Conservation (phyloP, 2,329 filamentous ascomycete species). For the Hysterium pulicare region DNA sequence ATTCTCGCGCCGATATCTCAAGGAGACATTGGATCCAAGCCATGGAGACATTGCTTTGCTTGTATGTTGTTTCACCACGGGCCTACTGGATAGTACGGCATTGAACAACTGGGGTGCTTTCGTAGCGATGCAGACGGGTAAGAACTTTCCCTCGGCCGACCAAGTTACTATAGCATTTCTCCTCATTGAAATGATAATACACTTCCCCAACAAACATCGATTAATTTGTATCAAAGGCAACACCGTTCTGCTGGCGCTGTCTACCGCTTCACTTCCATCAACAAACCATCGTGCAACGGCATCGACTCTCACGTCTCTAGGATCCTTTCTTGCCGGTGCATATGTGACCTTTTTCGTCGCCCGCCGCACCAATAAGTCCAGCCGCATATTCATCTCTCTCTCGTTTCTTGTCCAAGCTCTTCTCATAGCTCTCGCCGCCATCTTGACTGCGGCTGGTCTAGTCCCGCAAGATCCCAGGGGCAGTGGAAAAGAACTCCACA, state of each 20-base stretch:
- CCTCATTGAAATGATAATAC: not conserved
- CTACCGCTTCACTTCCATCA: conserved; percentile 51
- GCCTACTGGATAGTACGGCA: conserved; percentile 46
- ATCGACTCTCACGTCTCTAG: conserved; percentile 53
- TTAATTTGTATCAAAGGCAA: no score
- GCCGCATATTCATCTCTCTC: conserved; percentile 43
- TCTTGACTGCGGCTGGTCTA: conserved; percentile 18
- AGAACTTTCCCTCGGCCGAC: conserved; percentile 2
- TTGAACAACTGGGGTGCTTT: conserved; percentile 51
- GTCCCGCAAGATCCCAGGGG: conserved; percentile 45
- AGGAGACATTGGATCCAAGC: not conserved
- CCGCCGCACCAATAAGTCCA: conserved; percentile 28
- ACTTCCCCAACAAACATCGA: conserved; percentile 11
- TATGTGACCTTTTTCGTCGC: conserved; percentile 43
- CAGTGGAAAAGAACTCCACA: conserved; percentile 23
- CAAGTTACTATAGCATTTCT: not conserved
- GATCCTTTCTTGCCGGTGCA: conserved; percentile 53
- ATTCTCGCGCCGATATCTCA: conserved; percentile 1
- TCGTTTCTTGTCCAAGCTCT: conserved; percentile 54
- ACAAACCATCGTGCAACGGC: conserved; percentile 53
- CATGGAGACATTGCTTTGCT: conserved; percentile 30
- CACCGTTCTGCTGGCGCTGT: conserved; percentile 61
- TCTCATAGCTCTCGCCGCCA: conserved; percentile 48
- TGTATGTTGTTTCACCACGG: conserved; percentile 45
- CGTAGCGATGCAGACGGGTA: conserved; percentile 53